Percentiles rank a stretch among this genome's conserved stretches.
phyloP scores from a whole-genome alignment of 768 basidiomycete genomes.

The Amanita brunnescens region DNA sequence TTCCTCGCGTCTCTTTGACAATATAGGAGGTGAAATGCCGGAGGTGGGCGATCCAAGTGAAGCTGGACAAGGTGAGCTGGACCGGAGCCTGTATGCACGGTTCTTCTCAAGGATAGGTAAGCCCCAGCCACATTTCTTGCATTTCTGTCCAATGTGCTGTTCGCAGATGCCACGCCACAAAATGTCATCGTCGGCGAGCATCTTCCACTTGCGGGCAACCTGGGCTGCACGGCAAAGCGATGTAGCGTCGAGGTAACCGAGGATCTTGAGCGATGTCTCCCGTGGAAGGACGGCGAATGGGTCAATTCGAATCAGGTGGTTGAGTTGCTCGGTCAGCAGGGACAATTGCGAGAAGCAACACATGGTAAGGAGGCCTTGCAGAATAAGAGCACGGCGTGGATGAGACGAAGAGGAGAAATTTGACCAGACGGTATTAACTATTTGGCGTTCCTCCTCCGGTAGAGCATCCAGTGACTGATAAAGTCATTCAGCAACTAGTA shows the following conservation, averaged over 20 bases:
- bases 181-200: constrained; percentile 88
- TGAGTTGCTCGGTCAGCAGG: constrained; percentile 86
- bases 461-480: constrained; percentile 85
- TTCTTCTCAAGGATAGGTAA: constrained; percentile 83
- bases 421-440: constrained; percentile 91
- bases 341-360: constrained; percentile 99
- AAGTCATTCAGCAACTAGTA: constrained; percentile 8
- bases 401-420: constrained; percentile 94
- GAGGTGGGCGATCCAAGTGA: constrained; percentile 12
- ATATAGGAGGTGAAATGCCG: constrained; percentile 11
- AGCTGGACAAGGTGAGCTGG: constrained; percentile 28
- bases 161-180: constrained; percentile 96
- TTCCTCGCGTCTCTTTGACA: constrained; percentile 24
- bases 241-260: constrained; percentile 84
- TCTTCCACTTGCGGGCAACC: constrained; percentile 77
- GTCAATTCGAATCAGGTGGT: constrained; percentile 90
- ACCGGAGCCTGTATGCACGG: constrained; percentile 34
- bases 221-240: constrained; percentile 92
- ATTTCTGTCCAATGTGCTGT: constrained; percentile 97
- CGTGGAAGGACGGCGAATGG: constrained; percentile 87
- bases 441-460: constrained; percentile 75
- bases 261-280: constrained; percentile 81
- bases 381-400: constrained; percentile 83
- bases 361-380: constrained; percentile 96
- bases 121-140: constrained; percentile 96